These are phyloP conservation scores for Metarhizium album DNA, from an alignment of 2,329 filamentous ascomycete species.

Conservation along the genomic window DNA sequence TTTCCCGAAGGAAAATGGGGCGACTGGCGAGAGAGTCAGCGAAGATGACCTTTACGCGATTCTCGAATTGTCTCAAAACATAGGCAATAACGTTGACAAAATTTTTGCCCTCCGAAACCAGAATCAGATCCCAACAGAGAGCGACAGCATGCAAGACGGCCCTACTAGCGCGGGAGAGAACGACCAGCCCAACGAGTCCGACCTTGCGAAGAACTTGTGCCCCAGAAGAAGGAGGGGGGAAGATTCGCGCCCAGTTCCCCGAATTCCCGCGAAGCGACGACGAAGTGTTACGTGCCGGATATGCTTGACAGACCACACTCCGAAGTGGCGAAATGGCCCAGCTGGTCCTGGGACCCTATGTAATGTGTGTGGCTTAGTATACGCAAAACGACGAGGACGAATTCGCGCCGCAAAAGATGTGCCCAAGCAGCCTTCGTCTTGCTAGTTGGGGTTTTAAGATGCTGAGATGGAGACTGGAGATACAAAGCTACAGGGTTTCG, in stretches of 20 bases:
- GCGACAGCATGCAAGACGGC: not conserved
- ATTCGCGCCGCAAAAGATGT: not conserved
- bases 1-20: slow-evolving; percentile 5
- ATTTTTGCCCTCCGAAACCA: slow-evolving; percentile 8
- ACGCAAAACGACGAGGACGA: slow-evolving; percentile 15
- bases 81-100: slow-evolving; percentile 6
- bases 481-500: not conserved
- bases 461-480: not conserved
- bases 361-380: slow-evolving; percentile 58
- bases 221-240: not conserved
- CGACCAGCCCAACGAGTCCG: not conserved
- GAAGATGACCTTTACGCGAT: slow-evolving; percentile 9
- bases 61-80: slow-evolving; percentile 8
- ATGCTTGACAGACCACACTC: slow-evolving; percentile 64
- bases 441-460: slow-evolving; percentile 1
- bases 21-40: slow-evolving; percentile 2
- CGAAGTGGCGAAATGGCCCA: slow-evolving; percentile 64
- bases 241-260: not conserved
- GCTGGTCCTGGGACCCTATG: slow-evolving; percentile 62
- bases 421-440: slow-evolving; percentile 1
- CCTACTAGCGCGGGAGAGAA: not conserved
- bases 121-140: not conserved
- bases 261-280: slow-evolving; percentile 1
- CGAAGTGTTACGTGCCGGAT: slow-evolving; percentile 18
- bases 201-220: not conserved